phyloP scores from a whole-genome alignment of 2,329 filamentous ascomycete species.

The Penicillium nordicum region DNA sequence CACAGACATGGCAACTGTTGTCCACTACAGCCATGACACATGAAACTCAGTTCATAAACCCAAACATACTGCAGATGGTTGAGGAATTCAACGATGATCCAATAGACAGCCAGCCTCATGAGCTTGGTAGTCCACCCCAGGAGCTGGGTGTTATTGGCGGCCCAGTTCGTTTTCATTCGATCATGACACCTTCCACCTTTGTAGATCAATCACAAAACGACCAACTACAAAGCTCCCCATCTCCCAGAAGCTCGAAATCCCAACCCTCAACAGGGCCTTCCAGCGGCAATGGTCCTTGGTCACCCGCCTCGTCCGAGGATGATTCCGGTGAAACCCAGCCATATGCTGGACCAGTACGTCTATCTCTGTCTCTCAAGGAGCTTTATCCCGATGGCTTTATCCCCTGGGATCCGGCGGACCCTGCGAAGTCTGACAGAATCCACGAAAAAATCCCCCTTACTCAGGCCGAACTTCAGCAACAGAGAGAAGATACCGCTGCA shows the following conservation, averaged over 20 bases:
- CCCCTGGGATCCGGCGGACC: slow-evolving; percentile 17
- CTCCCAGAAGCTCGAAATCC: neutral
- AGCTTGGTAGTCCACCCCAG: neutral
- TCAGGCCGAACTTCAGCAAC: slow-evolving; percentile 13
- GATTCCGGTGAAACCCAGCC: neutral
- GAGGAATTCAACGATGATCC: too few species aligned
- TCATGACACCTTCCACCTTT: neutral
- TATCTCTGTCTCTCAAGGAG: neutral
- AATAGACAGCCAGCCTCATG: neutral
- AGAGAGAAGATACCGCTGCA: slow-evolving; percentile 14
- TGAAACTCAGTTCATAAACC: neutral
- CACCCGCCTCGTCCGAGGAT: neutral
- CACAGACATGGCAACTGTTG: neutral
- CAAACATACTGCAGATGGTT: neutral
- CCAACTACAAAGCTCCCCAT: neutral
- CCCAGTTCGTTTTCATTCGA: neutral
- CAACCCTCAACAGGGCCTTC: neutral
- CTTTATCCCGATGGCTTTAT: neutral
- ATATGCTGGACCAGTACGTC: neutral
- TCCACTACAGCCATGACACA: neutral
- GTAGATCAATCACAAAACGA: neutral
- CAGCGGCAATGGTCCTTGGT: neutral
- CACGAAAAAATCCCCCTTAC: slow-evolving; percentile 9
- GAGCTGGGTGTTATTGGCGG: neutral
- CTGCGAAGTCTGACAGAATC: neutral